Base-by-base conservation (phyloP, 768 basidiomycete genomes). In the Hericium coralloides region DNA sequence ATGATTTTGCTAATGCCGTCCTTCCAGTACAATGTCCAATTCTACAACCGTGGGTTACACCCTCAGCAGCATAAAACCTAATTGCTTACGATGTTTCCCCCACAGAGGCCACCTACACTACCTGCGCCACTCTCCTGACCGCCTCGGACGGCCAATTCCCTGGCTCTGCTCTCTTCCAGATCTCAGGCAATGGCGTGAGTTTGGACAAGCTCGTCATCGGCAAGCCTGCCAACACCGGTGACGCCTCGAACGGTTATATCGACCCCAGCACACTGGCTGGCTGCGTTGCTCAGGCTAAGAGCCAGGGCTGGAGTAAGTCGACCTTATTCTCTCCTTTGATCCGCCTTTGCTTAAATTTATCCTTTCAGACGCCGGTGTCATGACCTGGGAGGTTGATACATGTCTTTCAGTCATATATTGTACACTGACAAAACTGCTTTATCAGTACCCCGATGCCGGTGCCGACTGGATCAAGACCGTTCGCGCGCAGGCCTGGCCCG, bases 161-260 rank as follows among this genome's bases (percentile, higher is more conserved):
- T 0, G 52, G 69, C n/a, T 73, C 74, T 0, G 68, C 77, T 0
- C 65, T 81, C 37, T 77, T 81, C 66, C 71, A 80, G 60, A 79
- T 81, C 54, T 77, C 79, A 50, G 74, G 75, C 1, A 78, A 70
- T 57, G 85, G 84, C 20, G 78, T 89, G 9, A 66, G 75, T 1
- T 64, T 81, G 48, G 67, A 77, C 66, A 89, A 91, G 69, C 73
- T 89, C 52, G 81, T 89, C 59, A 86, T 91, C 63, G 87, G 87
- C 4, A 91, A 91, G 69, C 87, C 87, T 1, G 66, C 58, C 47
- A 55, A 74, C 0, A 17, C 12, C n/a, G 63, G 63, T 5, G 76
- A 76, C 14, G 76, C 80, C 2, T 67, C 45, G 43, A 78, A 70
- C 31, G 76, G 84, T 9, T 89, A 78, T 68, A 82, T 90, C 59